These are phyloP conservation scores for Coemansia sp. DNA, from an alignment of 192 early-diverging fungal genomes.

Conservation along the genomic window DNA sequence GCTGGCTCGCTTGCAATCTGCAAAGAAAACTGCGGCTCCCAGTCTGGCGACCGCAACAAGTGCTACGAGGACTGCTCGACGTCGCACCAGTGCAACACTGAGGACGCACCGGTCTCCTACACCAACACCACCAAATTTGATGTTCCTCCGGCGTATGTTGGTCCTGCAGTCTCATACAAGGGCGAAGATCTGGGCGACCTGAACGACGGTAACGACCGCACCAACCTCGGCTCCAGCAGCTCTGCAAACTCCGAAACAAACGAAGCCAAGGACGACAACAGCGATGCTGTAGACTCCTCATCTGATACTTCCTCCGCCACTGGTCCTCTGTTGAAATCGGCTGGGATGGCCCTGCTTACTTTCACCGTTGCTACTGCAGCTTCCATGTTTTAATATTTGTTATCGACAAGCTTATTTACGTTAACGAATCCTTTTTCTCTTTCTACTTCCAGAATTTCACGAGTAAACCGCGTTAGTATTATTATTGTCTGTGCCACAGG, in stretches of 20 bases:
- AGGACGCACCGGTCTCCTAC: slow-evolving; percentile 52
- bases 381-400: not conserved
- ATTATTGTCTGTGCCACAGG: too few species aligned
- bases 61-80: slow-evolving; percentile 42
- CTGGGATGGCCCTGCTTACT: slow-evolving; percentile 8
- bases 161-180: slow-evolving; percentile 53
- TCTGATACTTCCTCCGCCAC: slow-evolving; percentile 4
- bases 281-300: not conserved
- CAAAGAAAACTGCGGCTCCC: slow-evolving; percentile 29
- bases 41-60: slow-evolving; percentile 19
- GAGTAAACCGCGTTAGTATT: not conserved
- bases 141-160: slow-evolving; percentile 35
- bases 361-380: slow-evolving; percentile 1
- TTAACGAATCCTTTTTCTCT: not conserved
- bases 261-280: slow-evolving; percentile 6
- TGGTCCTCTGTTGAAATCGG: slow-evolving; percentile 14
- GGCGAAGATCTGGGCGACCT: slow-evolving; percentile 47
- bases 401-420: not conserved
- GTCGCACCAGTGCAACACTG: slow-evolving; percentile 52
- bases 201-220: slow-evolving; percentile 53
- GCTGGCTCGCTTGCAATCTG: slow-evolving; percentile 38
- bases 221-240: slow-evolving; percentile 1
- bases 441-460: not conserved
- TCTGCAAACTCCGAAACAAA: slow-evolving; percentile 8
- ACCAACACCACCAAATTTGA: slow-evolving; percentile 22